A percentile compares a stretch with the other conserved stretches of the same genome.
Conservation (phyloP, 148 eudicot genomes). For the Heliosperma pusillum region DNA sequence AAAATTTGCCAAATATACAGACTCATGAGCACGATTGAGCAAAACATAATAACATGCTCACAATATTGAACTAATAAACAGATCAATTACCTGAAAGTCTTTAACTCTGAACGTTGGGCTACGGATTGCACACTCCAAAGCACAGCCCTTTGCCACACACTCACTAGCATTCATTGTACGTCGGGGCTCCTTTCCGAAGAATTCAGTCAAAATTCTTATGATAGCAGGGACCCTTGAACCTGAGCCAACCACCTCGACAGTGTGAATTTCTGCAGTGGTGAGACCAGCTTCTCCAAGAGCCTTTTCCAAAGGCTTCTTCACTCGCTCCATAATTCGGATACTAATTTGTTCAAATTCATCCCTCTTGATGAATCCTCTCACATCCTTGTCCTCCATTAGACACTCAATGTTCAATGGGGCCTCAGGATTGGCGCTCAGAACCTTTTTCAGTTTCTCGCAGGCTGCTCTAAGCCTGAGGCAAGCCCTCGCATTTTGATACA, state of each 20-base stretch:
- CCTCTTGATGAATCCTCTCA: conserved; percentile 73
- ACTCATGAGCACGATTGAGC: no score
- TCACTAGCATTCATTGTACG: conserved; percentile 99
- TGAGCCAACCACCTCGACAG: conserved; percentile 95
- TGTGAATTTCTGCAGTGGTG: conserved; percentile 55
- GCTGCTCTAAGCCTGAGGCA: conserved; percentile 81
- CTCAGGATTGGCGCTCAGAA: conserved; percentile 94
- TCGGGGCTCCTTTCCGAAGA: conserved; percentile 91
- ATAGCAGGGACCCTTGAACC: conserved; percentile 89
- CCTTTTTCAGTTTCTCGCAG: conserved; percentile 85
- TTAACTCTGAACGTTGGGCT: conserved; percentile 95
- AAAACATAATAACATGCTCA: no score
- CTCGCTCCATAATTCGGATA: conserved; percentile 77
- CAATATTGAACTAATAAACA: background rate
- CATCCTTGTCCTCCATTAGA: conserved; percentile 96
- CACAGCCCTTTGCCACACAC: conserved; percentile 93
- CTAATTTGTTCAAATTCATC: conserved; percentile 88
- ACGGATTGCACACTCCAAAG: conserved; percentile 79
- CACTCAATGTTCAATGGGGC: conserved; percentile 97
- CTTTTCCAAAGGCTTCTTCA: conserved; percentile 83
- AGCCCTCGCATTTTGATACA: conserved; percentile 84
- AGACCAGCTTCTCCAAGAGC: conserved; percentile 86
- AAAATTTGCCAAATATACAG: background rate
- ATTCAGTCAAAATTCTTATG: conserved; percentile 72
- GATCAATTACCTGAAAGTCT: conserved; percentile 73